Base-by-base conservation (phyloP, 768 basidiomycete species). In the Leccinum olivaceopallidum region DNA sequence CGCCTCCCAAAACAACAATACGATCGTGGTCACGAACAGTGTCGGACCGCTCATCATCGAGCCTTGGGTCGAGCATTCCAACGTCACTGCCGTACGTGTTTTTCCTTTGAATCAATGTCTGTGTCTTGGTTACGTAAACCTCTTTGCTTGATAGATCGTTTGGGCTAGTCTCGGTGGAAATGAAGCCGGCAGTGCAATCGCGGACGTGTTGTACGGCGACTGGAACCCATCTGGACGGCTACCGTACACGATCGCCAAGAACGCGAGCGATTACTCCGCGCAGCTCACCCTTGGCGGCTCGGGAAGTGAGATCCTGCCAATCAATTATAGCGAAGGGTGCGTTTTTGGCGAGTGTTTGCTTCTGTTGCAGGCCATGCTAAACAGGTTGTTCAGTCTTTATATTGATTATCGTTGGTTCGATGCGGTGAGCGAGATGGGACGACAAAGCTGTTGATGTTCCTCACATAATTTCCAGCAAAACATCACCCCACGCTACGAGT, bases 401-500 rank as follows among this genome's bases (percentile, higher is more conserved):
- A 87, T 92, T 61, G 90, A 91, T 69, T 91, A 92, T 66, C 80
- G 87, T 12, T 80, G 83, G 73, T 89, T 90, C 63, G 88, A 90
- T 57, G 80, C 85, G 58, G 81, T 86, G 59, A 75, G 85, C 72
- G 67, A 69, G n/a, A 3, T 39, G 63, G n/a, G 5, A 18, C 2
- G 4, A 24, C 12, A 14, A 30, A 37, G n/a, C 2, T 7, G 2
- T 12, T 18, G 42, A 36, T 10, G 2, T 28, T 36, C 9, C 55
- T 63, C 3, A 63, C 3, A 63, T 22, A 36, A 32, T 32, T 50
- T 28, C 26, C 36, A 88, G 83, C 77, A 83, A 73, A 83, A 87
- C 62, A 91, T 93, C 63, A 80, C 80, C 0, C 92, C 92, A 4
- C 89, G 90, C 39, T 94, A 85, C 68, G 91, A 92, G 69, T 98